Percentiles rank a stretch among this genome's conserved stretches.
These are phyloP conservation scores for Chytriomyces sp. DNA, from an alignment of 192 early-diverging fungal genomes.

Conservation along the genomic window DNA sequence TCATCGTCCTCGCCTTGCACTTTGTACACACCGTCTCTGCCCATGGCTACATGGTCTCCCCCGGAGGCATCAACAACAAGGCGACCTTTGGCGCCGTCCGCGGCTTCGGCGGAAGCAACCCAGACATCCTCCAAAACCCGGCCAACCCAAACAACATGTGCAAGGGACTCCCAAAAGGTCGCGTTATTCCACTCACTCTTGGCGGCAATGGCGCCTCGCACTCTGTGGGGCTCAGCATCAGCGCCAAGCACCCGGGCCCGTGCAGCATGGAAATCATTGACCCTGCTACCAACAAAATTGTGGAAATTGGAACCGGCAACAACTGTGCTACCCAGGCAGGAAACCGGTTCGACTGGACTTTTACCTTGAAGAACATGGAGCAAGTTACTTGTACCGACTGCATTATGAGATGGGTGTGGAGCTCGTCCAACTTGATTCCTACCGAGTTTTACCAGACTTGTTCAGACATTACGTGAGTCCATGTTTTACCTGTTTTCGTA, in stretches of 20 bases:
- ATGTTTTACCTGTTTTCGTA: background rate
- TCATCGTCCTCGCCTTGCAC: background rate
- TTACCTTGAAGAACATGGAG: slow-evolving; percentile 43
- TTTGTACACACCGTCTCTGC: background rate
- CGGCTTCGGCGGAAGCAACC: background rate
- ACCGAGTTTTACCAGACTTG: slow-evolving; percentile 41
- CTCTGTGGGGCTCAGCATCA: slow-evolving; percentile 38
- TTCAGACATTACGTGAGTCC: background rate
- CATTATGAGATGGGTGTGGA: slow-evolving; percentile 48
- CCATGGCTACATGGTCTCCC: background rate
- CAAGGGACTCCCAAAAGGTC: background rate
- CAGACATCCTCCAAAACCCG: background rate
- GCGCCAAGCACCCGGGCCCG: slow-evolving; percentile 48
- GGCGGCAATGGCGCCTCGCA: slow-evolving; percentile 12
- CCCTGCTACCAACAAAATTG: slow-evolving; percentile 18
- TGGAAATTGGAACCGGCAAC: slow-evolving; percentile 16
- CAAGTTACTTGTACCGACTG: slow-evolving; percentile 46
- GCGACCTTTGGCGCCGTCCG: background rate
- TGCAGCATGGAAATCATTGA: slow-evolving; percentile 47
- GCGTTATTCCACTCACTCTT: background rate
- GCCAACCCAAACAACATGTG: background rate
- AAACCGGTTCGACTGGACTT: slow-evolving; percentile 47
- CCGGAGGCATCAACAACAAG: background rate
- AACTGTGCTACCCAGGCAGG: slow-evolving; percentile 39
- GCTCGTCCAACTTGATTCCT: slow-evolving; percentile 37